A percentile compares a stretch with the other conserved stretches of the same genome.
Evolutionary conservation across 352 stramenopile genomes (phyloP).

Genomic region (Phytophthora parvispora): DNA sequence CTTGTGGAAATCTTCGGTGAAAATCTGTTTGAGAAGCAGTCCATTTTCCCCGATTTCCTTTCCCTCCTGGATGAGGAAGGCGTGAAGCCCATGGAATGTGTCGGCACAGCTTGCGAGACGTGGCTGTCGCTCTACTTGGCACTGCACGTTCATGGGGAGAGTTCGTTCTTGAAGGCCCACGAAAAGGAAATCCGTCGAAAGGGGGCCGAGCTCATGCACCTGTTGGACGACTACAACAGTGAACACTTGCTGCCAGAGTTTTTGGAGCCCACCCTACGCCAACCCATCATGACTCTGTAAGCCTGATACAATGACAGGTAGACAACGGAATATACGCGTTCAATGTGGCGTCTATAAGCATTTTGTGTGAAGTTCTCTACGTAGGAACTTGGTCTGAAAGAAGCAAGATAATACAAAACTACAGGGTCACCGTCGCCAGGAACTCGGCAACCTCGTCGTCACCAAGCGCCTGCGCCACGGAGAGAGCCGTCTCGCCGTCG

Average conservation of each 20-base stretch:
- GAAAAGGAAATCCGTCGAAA: constrained; percentile 24
- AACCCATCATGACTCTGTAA: constrained; percentile 24
- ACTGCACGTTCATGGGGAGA: constrained; percentile 16
- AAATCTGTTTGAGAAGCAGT: constrained; percentile 43
- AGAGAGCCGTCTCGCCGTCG: constrained; percentile 78
- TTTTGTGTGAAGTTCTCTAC: background rate
- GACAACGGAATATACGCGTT: background rate
- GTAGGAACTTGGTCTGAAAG: background rate
- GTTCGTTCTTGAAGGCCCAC: constrained; percentile 31
- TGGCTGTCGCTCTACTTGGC: constrained; percentile 49
- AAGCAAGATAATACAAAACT: constrained; percentile 23
- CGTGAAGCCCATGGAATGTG: constrained; percentile 59
- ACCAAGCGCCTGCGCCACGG: constrained; percentile 76
- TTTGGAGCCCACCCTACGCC: constrained; percentile 23
- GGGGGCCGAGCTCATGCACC: constrained; percentile 27
- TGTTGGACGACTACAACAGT: constrained; percentile 45
- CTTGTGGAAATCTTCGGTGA: constrained; percentile 42
- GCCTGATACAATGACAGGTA: background rate
- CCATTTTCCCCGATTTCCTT: constrained; percentile 38
- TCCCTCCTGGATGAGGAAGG: constrained; percentile 40
- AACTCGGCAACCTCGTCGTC: constrained; percentile 82
- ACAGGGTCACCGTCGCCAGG: constrained; percentile 51
- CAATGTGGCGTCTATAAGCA: constrained; percentile 1
- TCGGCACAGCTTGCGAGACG: constrained; percentile 46
- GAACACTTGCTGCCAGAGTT: constrained; percentile 44